Conservation (phyloP, 805 yeast genomes). For the Soucietia sequanensis region DNA sequence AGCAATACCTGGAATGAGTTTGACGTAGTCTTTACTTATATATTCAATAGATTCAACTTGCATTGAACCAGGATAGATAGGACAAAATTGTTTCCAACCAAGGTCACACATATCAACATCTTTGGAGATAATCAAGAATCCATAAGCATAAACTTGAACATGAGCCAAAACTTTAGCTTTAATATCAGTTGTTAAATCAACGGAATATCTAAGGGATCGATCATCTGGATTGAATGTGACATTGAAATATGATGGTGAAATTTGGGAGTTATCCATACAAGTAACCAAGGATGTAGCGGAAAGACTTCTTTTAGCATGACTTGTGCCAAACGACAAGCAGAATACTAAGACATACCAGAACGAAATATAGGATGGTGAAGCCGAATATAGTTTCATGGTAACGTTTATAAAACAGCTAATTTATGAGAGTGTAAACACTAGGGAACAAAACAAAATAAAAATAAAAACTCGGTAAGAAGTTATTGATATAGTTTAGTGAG, state of each 20-base stretch:
- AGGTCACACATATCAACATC: conserved; percentile 61
- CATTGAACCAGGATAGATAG: conserved; percentile 77
- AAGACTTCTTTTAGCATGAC: conserved; percentile 26
- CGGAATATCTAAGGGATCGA: conserved; percentile 62
- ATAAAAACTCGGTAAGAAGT: no score
- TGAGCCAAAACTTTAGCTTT: conserved; percentile 66
- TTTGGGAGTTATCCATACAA: conserved; percentile 74
- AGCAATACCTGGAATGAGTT: conserved; percentile 78
- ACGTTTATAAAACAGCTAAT: no score
- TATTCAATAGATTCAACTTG: conserved; percentile 72
- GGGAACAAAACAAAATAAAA: no score
- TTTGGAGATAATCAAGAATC: conserved; percentile 64
- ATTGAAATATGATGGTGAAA: conserved; percentile 71
- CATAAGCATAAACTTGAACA: conserved; percentile 80
- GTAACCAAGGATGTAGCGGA: conserved; percentile 78
- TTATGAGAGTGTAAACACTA: no score
- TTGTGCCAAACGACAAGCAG: no score
- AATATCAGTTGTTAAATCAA: conserved; percentile 69
- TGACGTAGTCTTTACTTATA: conserved; percentile 47
- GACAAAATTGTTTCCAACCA: conserved; percentile 88
- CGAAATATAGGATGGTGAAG: no score
- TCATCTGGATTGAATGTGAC: conserved; percentile 76
- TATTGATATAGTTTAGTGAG: no score
- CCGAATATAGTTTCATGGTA: no score
- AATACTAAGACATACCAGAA: no score